Evolutionary conservation across 495 filamentous ascomycete species (phyloP).

Genomic region (Penicillium macrosclerotiorum): DNA sequence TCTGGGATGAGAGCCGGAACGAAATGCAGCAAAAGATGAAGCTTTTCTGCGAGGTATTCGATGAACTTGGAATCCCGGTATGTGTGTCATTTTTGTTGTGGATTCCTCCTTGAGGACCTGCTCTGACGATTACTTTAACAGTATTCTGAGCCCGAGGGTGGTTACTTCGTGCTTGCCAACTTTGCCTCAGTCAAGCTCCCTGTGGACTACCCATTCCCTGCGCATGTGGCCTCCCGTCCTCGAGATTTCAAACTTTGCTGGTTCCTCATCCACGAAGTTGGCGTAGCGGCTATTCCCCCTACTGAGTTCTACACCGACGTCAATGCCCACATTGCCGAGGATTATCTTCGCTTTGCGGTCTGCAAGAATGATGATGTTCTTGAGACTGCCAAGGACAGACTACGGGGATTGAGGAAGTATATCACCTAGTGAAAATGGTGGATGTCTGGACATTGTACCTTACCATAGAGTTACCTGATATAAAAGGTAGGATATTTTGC

Average conservation of each 20-base stretch:
- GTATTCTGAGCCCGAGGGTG: slow-evolving; percentile 91
- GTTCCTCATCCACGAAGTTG: slow-evolving; percentile 95
- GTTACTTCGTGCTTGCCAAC: slow-evolving; percentile 95
- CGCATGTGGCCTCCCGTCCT: slow-evolving; percentile 78
- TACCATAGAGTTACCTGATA: slow-evolving; percentile 1
- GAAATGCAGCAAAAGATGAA: slow-evolving; percentile 92
- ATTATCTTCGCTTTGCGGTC: slow-evolving; percentile 92
- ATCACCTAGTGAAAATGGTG: slow-evolving; percentile 41
- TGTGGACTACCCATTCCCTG: slow-evolving; percentile 77
- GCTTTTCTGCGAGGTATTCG: slow-evolving; percentile 81
- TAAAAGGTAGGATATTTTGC: background rate
- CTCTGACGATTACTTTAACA: slow-evolving; percentile 15
- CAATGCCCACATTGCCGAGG: slow-evolving; percentile 82
- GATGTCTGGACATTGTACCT: background rate
- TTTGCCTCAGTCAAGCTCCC: slow-evolving; percentile 82
- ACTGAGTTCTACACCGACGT: slow-evolving; percentile 90
- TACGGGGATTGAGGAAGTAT: slow-evolving; percentile 83
- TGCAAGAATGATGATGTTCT: slow-evolving; percentile 93
- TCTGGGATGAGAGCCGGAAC: slow-evolving; percentile 80
- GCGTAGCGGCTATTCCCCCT: slow-evolving; percentile 92
- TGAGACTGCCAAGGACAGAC: slow-evolving; percentile 83
- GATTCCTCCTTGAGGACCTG: background rate
- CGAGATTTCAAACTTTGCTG: slow-evolving; percentile 92
- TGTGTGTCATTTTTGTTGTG: slow-evolving; percentile 9
- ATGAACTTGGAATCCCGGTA: slow-evolving; percentile 80